Percentiles rank a stretch among this genome's conserved stretches.
phyloP scores from a whole-genome alignment of 2,329 filamentous ascomycete species.

The Pseudogymnoascus sp. region DNA sequence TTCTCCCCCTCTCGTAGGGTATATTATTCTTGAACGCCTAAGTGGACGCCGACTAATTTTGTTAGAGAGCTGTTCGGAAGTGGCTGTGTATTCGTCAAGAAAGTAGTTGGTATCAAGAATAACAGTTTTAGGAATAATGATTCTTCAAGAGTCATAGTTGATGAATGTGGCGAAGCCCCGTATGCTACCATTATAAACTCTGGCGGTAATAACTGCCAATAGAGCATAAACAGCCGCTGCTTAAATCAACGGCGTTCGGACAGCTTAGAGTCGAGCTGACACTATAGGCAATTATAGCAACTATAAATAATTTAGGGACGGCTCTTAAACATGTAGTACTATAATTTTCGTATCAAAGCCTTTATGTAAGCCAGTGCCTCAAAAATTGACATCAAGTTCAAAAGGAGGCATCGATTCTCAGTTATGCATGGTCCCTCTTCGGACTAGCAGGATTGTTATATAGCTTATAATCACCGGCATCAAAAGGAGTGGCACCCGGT shows the following conservation, averaged over 20 bases:
- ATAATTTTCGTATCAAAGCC: too few species aligned
- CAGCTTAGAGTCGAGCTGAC: conserved; percentile 28
- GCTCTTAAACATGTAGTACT: too few species aligned
- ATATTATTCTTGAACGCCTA: not conserved
- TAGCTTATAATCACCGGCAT: not conserved
- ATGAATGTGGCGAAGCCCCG: not conserved
- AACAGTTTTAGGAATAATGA: not conserved
- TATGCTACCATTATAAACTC: not conserved
- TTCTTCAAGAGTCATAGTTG: not conserved
- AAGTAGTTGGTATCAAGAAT: not conserved
- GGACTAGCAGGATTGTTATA: too few species aligned
- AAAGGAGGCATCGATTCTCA: too few species aligned
- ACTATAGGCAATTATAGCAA: conserved; percentile 24
- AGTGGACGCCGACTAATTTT: not conserved
- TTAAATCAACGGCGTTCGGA: not conserved
- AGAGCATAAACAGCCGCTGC: not conserved
- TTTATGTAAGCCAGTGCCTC: too few species aligned
- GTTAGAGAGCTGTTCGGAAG: not conserved
- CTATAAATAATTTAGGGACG: too few species aligned
- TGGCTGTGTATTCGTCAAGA: not conserved
- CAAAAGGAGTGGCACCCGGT: too few species aligned
- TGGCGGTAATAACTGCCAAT: not conserved
- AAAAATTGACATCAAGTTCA: too few species aligned
- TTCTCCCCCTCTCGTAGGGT: too few species aligned
- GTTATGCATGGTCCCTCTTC: too few species aligned